Conservation (phyloP, 768 basidiomycete species). For the Agaricus subrufescens region DNA sequence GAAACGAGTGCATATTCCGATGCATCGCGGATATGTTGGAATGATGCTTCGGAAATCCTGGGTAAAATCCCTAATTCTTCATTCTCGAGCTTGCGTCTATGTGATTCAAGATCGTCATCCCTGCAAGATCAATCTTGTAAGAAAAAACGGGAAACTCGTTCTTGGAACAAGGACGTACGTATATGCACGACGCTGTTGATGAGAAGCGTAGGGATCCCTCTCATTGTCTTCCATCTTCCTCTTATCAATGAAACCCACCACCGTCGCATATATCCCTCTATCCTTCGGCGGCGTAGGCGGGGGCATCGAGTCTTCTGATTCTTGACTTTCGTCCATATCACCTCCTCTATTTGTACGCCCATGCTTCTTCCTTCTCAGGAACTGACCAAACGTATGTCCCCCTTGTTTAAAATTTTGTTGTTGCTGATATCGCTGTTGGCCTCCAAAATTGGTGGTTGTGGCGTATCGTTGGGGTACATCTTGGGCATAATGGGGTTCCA, state of each 20-base stretch:
- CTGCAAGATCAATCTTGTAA: constrained; percentile 5
- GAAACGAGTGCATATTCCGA: constrained; percentile 9
- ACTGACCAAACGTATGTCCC: constrained; percentile 23
- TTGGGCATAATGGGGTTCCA: too few relatives aligned
- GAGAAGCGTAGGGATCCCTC: too few relatives aligned
- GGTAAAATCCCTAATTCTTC: constrained; percentile 16
- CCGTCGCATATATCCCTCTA: constrained; percentile 18
- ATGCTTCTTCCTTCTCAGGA: constrained; percentile 36
- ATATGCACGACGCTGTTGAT: too few relatives aligned
- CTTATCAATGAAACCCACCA: constrained; percentile 15
- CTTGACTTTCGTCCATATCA: constrained; percentile 12
- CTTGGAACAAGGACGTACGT: too few relatives aligned
- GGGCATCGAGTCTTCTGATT: constrained; percentile 19
- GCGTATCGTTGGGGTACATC: too few relatives aligned
- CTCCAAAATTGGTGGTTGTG: constrained; percentile 13
- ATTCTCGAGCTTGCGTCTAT: constrained; percentile 26
- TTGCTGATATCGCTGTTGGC: constrained; percentile 11
- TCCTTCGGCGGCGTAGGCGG: constrained; percentile 48
- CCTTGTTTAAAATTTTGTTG: constrained; percentile 21
- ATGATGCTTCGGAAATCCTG: constrained; percentile 6
- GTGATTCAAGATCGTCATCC: constrained; percentile 38
- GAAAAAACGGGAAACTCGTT: too few relatives aligned
- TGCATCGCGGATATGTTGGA: background rate
- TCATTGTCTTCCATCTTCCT: too few relatives aligned
- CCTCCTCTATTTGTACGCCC: constrained; percentile 13